Evolutionary conservation across 441 rosid species (phyloP).

Genomic region (Euphorbia schlechtendalii): DNA sequence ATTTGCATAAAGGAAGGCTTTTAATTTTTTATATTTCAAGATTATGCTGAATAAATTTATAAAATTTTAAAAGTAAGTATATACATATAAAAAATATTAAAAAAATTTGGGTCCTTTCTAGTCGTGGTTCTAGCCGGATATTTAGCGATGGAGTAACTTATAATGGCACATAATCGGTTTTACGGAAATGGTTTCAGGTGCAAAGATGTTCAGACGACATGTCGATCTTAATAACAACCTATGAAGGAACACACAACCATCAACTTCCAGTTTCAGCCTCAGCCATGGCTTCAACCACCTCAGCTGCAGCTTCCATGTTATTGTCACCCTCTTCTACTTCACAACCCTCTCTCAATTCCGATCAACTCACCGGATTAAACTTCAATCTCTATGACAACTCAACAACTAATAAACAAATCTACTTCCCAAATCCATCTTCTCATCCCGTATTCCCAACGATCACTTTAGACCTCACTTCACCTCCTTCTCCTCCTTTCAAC

Average conservation of each 20-base stretch:
- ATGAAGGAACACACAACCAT: constrained; percentile 94
- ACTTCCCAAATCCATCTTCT: constrained; percentile 38
- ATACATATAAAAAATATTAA: no score
- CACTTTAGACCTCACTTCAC: constrained; percentile 66
- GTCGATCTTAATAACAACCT: constrained; percentile 92
- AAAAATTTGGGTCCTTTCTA: no score
- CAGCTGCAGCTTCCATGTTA: constrained; percentile 49
- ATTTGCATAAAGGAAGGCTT: no score
- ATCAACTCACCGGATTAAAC: constrained; percentile 40
- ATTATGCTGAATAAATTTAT: no score
- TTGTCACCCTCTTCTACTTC: constrained; percentile 55
- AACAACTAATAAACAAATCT: constrained; percentile 38
- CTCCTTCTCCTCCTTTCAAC: constrained; percentile 40
- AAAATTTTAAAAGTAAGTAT: no score
- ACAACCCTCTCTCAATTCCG: no score
- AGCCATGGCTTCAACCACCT: constrained; percentile 80
- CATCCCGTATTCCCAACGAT: constrained; percentile 56
- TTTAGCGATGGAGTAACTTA: no score
- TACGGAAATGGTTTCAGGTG: no score
- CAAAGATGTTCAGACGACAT: constrained; percentile 94
- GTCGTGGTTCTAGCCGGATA: no score
- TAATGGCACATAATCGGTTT: no score
- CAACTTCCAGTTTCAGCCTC: constrained; percentile 92
- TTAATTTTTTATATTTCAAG: no score
- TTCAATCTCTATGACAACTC: constrained; percentile 45